phyloP scores from a whole-genome alignment of 2,329 filamentous ascomycete genomes.

The Cladobotryum mycophilum region DNA sequence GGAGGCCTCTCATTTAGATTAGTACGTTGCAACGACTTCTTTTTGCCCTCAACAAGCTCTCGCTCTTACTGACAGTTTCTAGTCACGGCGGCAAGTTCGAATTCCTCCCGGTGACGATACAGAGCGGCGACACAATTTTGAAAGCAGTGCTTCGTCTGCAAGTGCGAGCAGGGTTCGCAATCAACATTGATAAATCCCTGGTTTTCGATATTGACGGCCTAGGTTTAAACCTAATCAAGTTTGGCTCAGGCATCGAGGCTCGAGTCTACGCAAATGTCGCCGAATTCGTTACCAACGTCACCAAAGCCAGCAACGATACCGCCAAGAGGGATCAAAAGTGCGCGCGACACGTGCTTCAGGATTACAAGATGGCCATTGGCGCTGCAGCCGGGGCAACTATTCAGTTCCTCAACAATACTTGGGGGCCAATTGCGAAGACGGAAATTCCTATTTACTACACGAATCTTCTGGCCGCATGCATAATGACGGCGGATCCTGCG shows the following conservation, averaged over 20 bases:
- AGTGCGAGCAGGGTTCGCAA: conserved; percentile 36
- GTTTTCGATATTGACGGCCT: conserved; percentile 9
- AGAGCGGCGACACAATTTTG: conserved; percentile 35
- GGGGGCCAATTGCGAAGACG: conserved; percentile 43
- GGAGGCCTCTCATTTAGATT: conserved; percentile 39
- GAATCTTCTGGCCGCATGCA: conserved; percentile 39
- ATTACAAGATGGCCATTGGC: conserved; percentile 47
- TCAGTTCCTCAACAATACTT: conserved; percentile 35
- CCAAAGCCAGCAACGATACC: conserved; percentile 23
- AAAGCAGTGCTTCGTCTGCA: conserved; percentile 43
- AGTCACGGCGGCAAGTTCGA: conserved; percentile 50
- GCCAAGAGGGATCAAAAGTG: conserved; percentile 34
- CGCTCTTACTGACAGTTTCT: not conserved
- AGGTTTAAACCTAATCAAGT: conserved; percentile 14
- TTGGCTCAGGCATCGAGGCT: conserved; percentile 41
- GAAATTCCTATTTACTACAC: conserved; percentile 49
- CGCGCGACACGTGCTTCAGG: conserved; percentile 38
- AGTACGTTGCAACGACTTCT: conserved; percentile 41
- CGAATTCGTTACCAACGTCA: conserved; percentile 48
- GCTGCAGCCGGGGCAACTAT: conserved; percentile 49
- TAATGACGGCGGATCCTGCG: conserved; percentile 13
- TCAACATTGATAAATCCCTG: conserved; percentile 3
- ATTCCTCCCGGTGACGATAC: conserved; percentile 48
- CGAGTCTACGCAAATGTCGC: conserved; percentile 47
- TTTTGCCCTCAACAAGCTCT: not conserved